phyloP scores from a whole-genome alignment of 2,329 filamentous ascomycete species.

The Celoporthe dispersa region DNA sequence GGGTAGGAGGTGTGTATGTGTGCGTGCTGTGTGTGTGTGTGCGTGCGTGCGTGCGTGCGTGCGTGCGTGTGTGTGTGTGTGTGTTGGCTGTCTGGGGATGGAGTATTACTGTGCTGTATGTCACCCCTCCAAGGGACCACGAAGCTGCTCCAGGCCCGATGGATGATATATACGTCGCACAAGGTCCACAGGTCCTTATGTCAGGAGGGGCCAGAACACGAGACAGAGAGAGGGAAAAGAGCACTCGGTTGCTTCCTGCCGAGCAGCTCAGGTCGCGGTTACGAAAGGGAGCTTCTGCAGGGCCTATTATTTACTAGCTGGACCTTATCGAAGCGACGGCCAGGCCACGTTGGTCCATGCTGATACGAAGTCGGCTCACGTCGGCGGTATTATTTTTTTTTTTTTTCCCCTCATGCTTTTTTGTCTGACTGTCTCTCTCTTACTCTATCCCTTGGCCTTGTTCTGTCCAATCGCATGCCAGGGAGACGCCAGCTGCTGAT shows the following conservation, averaged over 20 bases:
- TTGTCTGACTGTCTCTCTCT: constrained; percentile 5
- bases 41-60: too few relatives aligned
- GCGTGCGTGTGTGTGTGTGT: neutral
- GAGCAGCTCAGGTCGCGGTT: neutral
- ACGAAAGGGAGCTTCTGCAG: constrained; percentile 1
- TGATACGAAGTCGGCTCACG: constrained; percentile 11
- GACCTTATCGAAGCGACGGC: constrained; percentile 1
- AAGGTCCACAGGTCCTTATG: neutral
- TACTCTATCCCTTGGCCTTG: neutral
- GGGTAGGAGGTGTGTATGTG: too few relatives aligned
- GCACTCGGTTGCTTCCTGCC: neutral
- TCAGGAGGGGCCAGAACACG: neutral
- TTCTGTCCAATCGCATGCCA: neutral
- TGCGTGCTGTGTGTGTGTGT: too few relatives aligned
- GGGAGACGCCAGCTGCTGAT: neutral
- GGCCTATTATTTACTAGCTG: neutral
- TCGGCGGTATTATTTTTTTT: constrained; percentile 8
- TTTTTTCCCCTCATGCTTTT: neutral
- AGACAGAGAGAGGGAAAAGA: neutral
- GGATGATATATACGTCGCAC: constrained; percentile 1
- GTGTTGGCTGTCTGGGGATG: neutral
- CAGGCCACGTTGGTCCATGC: neutral
- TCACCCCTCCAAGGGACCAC: neutral
- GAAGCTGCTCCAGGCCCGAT: neutral
- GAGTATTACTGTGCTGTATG: neutral